Base-by-base conservation (phyloP, 495 filamentous ascomycete genomes). In the Xylaria telfairii region DNA sequence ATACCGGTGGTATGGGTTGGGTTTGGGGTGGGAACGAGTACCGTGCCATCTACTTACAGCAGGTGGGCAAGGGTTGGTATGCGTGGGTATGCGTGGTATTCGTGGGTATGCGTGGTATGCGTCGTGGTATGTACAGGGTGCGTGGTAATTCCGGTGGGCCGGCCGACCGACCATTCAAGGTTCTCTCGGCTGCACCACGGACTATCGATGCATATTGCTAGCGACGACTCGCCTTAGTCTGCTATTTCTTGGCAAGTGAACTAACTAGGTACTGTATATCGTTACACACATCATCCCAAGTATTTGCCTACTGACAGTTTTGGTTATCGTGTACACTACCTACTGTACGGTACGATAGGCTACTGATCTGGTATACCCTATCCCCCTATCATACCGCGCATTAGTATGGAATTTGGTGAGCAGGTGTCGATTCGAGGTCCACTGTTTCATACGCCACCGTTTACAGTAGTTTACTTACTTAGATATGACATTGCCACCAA, bases 31-130 rank as follows among this genome's bases (percentile, higher is more conserved):
- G 39, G 28, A 28, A 28, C 19, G 30, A 46, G 39, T 64, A 64
- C 44, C 62, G 30, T 65, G 30, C 44, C 39, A 37, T 65, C 30
- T 49, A 34, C 10, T 17, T 61, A 21, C 2, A 19, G 2, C 12
- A 17, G 26, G 17, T 34, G 12, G 19, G 17, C 56, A 34, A 39
- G 28, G 62, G 42, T 65, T 39, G 19, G n/a, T 13, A 65, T 37
- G 42, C 42, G 61, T 32, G 61, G 42, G n/a, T 13, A 65, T 37
- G 42, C 42, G 61, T 32, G 61, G 42, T 64, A 64, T n/a, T n/a
- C n/a, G n/a, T n/a, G n/a, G n/a, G n/a, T n/a, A n/a, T n/a, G n/a
- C n/a, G n/a, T n/a, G n/a, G n/a, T n/a, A n/a, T n/a, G n/a, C n/a
- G n/a, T n/a, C n/a, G n/a, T n/a, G n/a, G n/a, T n/a, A n/a, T n/a